A percentile compares a stretch with the other conserved stretches of the same genome.
phyloP scores from a whole-genome alignment of 2,329 filamentous ascomycete species.

The Scolecobasidium constrictum region DNA sequence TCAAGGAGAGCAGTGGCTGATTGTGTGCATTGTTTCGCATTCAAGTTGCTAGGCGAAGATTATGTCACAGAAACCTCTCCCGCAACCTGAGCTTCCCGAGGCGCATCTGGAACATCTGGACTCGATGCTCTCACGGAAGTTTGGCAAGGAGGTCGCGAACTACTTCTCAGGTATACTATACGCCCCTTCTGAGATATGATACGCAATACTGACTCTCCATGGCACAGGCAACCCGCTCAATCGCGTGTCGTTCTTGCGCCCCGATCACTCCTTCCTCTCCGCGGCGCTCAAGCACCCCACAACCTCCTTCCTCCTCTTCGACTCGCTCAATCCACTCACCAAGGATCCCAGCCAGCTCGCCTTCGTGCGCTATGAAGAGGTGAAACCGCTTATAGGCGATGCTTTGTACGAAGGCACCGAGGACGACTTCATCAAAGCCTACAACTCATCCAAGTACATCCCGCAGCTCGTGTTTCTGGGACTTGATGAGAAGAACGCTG shows the following conservation, averaged over 20 bases:
- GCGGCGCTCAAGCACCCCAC: slow-evolving; percentile 54
- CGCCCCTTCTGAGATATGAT: too few relatives aligned
- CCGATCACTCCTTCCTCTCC: slow-evolving; percentile 58
- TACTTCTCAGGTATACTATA: slow-evolving; percentile 63
- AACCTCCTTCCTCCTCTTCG: slow-evolving; percentile 66
- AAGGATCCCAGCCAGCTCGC: slow-evolving; percentile 51
- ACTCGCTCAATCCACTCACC: slow-evolving; percentile 65
- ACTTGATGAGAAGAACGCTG: slow-evolving; percentile 50
- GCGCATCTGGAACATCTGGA: slow-evolving; percentile 49
- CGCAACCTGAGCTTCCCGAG: slow-evolving; percentile 39
- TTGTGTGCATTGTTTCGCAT: too few relatives aligned
- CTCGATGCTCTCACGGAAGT: slow-evolving; percentile 64
- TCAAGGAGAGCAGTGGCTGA: too few relatives aligned
- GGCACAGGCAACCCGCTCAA: slow-evolving; percentile 57
- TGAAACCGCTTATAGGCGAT: slow-evolving; percentile 58
- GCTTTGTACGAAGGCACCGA: slow-evolving; percentile 64
- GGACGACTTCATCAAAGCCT: slow-evolving; percentile 59
- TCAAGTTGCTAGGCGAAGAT: not conserved
- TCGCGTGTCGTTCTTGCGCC: slow-evolving; percentile 66
- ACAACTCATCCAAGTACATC: slow-evolving; percentile 56
- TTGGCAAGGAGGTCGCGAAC: slow-evolving; percentile 70
- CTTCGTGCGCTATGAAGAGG: slow-evolving; percentile 57
- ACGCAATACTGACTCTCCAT: too few relatives aligned
- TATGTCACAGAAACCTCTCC: slow-evolving; percentile 2
- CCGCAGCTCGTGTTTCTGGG: slow-evolving; percentile 79